Percentiles rank a stretch among this genome's conserved stretches.
phyloP scores from a whole-genome alignment of 768 basidiomycete genomes.

The Amylocystis lapponica region DNA sequence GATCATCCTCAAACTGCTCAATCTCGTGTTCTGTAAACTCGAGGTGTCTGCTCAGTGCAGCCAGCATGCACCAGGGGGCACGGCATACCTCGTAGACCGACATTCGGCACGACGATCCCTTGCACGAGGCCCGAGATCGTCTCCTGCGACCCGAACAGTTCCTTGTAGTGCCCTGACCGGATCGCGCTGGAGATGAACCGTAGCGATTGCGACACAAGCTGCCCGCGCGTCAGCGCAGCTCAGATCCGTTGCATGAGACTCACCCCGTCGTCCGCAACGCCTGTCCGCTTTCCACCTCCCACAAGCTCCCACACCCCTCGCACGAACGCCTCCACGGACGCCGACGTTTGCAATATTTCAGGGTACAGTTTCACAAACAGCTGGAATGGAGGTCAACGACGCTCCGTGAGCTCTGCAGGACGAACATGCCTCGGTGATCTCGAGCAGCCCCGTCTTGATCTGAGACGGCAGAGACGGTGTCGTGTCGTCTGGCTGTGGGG shows the following conservation, averaged over 20 bases:
- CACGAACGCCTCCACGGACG: constrained; percentile 69
- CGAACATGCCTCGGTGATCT: constrained; percentile 79
- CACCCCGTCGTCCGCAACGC: constrained; percentile 71
- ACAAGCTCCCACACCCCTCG: constrained; percentile 88
- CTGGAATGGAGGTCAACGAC: constrained; percentile 27
- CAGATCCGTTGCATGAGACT: constrained; percentile 20
- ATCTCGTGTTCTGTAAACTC: constrained; percentile 63
- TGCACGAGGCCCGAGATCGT: constrained; percentile 81
- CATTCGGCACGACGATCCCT: constrained; percentile 92
- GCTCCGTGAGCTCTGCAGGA: constrained; percentile 5
- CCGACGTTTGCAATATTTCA: constrained; percentile 61
- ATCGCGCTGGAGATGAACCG: constrained; percentile 91
- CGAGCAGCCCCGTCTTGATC: constrained; percentile 85
- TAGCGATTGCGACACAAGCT: constrained; percentile 89
- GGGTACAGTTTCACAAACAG: constrained; percentile 80
- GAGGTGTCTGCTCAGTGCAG: background rate
- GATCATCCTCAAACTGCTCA: constrained; percentile 97
- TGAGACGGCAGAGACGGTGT: constrained; percentile 83
- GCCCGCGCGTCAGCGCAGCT: background rate
- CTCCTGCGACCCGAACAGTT: constrained; percentile 74
- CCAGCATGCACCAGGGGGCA: background rate
- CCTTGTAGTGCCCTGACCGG: constrained; percentile 77
- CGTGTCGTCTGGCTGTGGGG: constrained; percentile 64
- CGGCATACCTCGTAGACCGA: constrained; percentile 58
- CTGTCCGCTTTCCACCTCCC: constrained; percentile 62